Conservation (phyloP, 352 stramenopile genomes). For the Phytophthora citrophthora region DNA sequence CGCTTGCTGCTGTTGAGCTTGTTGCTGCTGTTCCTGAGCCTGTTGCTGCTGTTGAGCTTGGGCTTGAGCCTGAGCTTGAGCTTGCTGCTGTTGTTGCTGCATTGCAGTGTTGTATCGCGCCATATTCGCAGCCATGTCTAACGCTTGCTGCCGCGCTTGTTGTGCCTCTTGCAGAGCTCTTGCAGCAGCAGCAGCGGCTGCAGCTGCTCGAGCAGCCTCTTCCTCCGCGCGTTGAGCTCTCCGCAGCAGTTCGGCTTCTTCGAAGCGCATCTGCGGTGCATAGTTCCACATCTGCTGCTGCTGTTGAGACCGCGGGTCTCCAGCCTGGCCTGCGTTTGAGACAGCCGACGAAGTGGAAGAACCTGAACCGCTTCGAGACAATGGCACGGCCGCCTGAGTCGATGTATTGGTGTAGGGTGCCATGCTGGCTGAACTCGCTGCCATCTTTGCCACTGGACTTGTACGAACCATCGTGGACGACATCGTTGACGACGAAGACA, state of each 20-base stretch:
- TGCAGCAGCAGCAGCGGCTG: slow-evolving; percentile 69
- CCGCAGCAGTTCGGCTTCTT: slow-evolving; percentile 79
- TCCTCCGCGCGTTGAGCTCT: slow-evolving; percentile 79
- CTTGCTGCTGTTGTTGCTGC: slow-evolving; percentile 65
- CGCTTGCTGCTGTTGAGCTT: slow-evolving; percentile 49
- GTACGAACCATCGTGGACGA: slow-evolving; percentile 27
- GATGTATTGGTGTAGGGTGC: slow-evolving; percentile 29
- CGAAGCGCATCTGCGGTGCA: slow-evolving; percentile 70
- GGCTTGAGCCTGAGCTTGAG: slow-evolving; percentile 42
- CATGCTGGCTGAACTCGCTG: slow-evolving; percentile 27
- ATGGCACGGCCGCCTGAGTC: slow-evolving; percentile 33
- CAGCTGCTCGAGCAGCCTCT: slow-evolving; percentile 76
- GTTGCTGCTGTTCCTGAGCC: slow-evolving; percentile 43
- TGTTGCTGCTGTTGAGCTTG: slow-evolving; percentile 54
- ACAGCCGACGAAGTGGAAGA: slow-evolving; percentile 40
- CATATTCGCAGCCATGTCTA: slow-evolving; percentile 83
- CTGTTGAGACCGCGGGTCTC: slow-evolving; percentile 25
- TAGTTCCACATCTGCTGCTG: slow-evolving; percentile 80
- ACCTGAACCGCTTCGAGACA: slow-evolving; percentile 37
- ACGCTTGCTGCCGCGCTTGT: slow-evolving; percentile 77
- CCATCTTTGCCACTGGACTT: slow-evolving; percentile 31
- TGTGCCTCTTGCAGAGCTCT: slow-evolving; percentile 79
- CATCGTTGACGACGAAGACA: slow-evolving; percentile 40
- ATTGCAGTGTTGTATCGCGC: slow-evolving; percentile 76
- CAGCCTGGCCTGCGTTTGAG: slow-evolving; percentile 32